Base-by-base conservation (phyloP, 2,329 filamentous ascomycete species). In the Tolypocladium endophyticum region DNA sequence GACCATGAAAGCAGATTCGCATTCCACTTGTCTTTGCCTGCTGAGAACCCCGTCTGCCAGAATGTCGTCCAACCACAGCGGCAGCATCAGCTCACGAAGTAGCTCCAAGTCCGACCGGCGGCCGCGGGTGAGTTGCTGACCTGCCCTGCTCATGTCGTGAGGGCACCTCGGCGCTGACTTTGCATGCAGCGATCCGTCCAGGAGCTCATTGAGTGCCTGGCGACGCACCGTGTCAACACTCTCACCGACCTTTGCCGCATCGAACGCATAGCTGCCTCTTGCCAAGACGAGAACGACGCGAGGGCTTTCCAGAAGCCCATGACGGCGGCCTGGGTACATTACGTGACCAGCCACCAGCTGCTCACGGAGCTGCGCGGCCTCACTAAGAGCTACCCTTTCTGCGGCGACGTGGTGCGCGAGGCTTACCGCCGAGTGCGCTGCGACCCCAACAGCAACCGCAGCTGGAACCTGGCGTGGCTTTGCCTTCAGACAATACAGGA, bases 401-500 rank as follows among this genome's bases (percentile, higher is more conserved):
- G 82, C 64, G 83, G 81, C 16, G 83, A 86, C 56, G 79, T 87
- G 39, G 70, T 90, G 1, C 79, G 82, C 56, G 86, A 89, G 67
- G 87, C 87, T 0, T 86, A 87, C 66, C 72, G 75, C 59, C 77
- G 85, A 28, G 87, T 91, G 3, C 77, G 81, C 59, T 76, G 74
- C 35, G 88, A 90, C 63, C 86, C 86, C 0, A 75, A 79, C 23
- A 87, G 85, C 63, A 85, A 85, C 65, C 80, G 85, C 30, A 90
- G 87, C 69, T 91, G 88, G 87, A 92, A 91, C 68, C 77, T 88
- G 65, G 88, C 86, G 50, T 91, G 88, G 87, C 74, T 91, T 54
- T 84, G 88, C 38, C 74, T 91, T 12, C 75, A 74, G 50, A 89
- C 89, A 71, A 85, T 90, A 57, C 77, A 79, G 28, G 81, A 84